These are phyloP conservation scores for Aspergillus ruber DNA, from an alignment of 2,329 filamentous ascomycete genomes.

Conservation along the genomic window DNA sequence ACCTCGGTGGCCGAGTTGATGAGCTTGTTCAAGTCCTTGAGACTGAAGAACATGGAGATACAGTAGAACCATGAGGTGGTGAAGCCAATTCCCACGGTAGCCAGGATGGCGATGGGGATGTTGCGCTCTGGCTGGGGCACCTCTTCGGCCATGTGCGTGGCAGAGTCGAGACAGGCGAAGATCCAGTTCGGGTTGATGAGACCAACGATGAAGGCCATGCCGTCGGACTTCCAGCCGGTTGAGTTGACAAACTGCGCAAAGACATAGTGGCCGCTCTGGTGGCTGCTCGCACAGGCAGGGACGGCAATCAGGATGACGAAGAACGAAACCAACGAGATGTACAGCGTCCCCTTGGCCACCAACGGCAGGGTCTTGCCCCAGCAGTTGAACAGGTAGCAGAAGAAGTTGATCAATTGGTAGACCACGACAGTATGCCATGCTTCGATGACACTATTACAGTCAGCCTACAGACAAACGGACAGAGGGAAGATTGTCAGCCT, in stretches of 20 bases:
- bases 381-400: constrained; percentile 46
- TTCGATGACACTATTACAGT: constrained; percentile 22
- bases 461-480: constrained; percentile 3
- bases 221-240: constrained; percentile 44
- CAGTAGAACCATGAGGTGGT: constrained; percentile 44
- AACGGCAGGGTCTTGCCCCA: constrained; percentile 30
- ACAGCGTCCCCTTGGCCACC: constrained; percentile 41
- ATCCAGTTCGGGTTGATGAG: constrained; percentile 49
- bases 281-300: constrained; percentile 40
- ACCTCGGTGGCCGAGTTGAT: constrained; percentile 38
- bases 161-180: constrained; percentile 47
- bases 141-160: constrained; percentile 48
- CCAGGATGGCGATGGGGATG: constrained; percentile 47
- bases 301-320: constrained; percentile 45
- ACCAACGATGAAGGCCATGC: constrained; percentile 49
- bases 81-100: constrained; percentile 40
- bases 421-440: constrained; percentile 37
- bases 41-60: constrained; percentile 46
- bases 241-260: constrained; percentile 49
- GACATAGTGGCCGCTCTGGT: constrained; percentile 44
- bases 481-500: constrained; percentile 15
- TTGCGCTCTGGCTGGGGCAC: constrained; percentile 43
- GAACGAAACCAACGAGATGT: constrained; percentile 43
- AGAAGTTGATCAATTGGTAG: constrained; percentile 44
- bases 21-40: constrained; percentile 39